phyloP scores from a whole-genome alignment of 2,329 filamentous ascomycete species.

The Arthrobotrys iridis region DNA sequence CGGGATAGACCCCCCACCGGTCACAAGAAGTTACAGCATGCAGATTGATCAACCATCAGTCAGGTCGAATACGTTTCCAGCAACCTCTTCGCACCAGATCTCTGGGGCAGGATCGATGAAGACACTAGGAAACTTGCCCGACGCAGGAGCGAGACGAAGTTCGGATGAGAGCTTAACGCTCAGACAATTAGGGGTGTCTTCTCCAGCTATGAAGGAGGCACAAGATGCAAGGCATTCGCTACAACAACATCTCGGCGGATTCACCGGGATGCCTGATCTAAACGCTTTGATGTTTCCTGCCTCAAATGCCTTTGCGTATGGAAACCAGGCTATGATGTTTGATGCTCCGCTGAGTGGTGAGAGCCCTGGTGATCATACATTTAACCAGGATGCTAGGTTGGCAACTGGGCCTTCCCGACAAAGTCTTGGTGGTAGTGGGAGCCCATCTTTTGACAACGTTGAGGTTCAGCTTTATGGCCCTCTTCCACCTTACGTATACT shows the following conservation, averaged over 20 bases:
- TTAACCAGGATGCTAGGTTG: slow-evolving; percentile 61
- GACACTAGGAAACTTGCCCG: slow-evolving; percentile 55
- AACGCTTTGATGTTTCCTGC: slow-evolving; percentile 84
- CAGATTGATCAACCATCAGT: slow-evolving; percentile 58
- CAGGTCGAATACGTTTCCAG: slow-evolving; percentile 57
- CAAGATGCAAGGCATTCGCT: slow-evolving; percentile 49
- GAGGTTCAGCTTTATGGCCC: slow-evolving; percentile 78
- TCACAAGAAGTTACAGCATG: slow-evolving; percentile 53
- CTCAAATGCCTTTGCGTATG: slow-evolving; percentile 78
- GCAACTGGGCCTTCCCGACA: slow-evolving; percentile 60
- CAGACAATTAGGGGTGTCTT: slow-evolving; percentile 54
- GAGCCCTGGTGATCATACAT: slow-evolving; percentile 11
- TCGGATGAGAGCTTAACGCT: slow-evolving; percentile 54
- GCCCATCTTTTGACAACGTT: slow-evolving; percentile 71
- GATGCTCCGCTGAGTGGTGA: slow-evolving; percentile 23
- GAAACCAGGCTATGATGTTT: slow-evolving; percentile 74
- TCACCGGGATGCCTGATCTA: slow-evolving; percentile 70
- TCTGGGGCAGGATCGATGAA: slow-evolving; percentile 49
- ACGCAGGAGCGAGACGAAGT: slow-evolving; percentile 56
- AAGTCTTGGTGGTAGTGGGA: slow-evolving; percentile 62
- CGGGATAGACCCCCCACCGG: slow-evolving; percentile 59
- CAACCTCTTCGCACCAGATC: slow-evolving; percentile 54
- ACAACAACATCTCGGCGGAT: slow-evolving; percentile 62
- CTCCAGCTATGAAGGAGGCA: slow-evolving; percentile 48
- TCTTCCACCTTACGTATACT: slow-evolving; percentile 76